Percentiles rank a stretch among this genome's conserved stretches.
These are phyloP conservation scores for Candida tibetensis DNA, from an alignment of 805 yeast genomes.

Conservation along the genomic window DNA sequence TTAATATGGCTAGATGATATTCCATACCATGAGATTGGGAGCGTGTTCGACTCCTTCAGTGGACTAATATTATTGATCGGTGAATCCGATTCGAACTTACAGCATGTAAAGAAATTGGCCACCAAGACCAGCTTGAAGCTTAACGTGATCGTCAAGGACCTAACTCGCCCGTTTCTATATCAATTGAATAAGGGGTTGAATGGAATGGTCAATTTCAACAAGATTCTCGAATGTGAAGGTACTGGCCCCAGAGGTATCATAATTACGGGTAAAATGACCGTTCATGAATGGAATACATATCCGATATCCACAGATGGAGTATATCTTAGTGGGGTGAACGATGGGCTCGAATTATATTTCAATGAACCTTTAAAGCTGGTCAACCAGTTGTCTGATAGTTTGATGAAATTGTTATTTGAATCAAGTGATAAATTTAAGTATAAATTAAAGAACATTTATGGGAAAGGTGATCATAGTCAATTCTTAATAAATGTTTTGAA, in stretches of 20 bases:
- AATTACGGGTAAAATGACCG: slow-evolving; percentile 39
- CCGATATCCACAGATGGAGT: slow-evolving; percentile 43
- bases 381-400: slow-evolving; percentile 45
- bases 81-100: slow-evolving; percentile 14
- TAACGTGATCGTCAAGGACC: slow-evolving; percentile 36
- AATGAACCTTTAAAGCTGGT: slow-evolving; percentile 46
- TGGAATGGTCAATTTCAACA: slow-evolving; percentile 9
- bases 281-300: slow-evolving; percentile 44
- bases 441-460: slow-evolving; percentile 52
- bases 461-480: slow-evolving; percentile 58
- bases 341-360: slow-evolving; percentile 42
- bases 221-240: slow-evolving; percentile 13
- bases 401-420: slow-evolving; percentile 46
- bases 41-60: slow-evolving; percentile 12
- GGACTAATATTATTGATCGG: slow-evolving; percentile 18
- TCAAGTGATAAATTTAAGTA: slow-evolving; percentile 20
- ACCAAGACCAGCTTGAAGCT: slow-evolving; percentile 8
- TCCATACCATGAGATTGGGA: slow-evolving; percentile 5
- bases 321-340: slow-evolving; percentile 37
- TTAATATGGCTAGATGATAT: slow-evolving; percentile 12
- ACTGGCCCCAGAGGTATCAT: slow-evolving; percentile 12
- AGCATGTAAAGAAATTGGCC: slow-evolving; percentile 12
- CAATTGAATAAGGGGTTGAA: slow-evolving; percentile 25
- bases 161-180: slow-evolving; percentile 31
- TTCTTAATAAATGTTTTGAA: slow-evolving; percentile 43